Conservation (phyloP, 2,329 filamentous ascomycete genomes). For the Phialemoniopsis sp. region DNA sequence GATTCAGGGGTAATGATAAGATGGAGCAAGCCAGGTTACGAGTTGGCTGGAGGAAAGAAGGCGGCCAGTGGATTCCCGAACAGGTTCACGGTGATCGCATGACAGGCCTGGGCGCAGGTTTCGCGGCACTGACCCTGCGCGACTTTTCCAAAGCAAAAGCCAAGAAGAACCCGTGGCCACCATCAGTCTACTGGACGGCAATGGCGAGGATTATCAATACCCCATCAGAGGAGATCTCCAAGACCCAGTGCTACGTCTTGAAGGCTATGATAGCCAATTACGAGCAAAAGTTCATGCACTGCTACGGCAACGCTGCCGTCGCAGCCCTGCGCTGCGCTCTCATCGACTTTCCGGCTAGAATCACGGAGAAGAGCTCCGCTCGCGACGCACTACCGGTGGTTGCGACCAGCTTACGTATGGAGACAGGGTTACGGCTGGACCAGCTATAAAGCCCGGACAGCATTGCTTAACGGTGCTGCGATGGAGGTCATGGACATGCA, state of each 20-base stretch:
- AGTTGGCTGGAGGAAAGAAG: conserved; percentile 71
- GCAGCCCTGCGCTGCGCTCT: conserved; percentile 67
- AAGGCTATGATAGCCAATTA: conserved; percentile 69
- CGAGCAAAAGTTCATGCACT: conserved; percentile 70
- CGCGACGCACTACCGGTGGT: conserved; percentile 49
- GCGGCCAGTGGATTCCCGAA: conserved; percentile 57
- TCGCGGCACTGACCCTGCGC: conserved; percentile 75
- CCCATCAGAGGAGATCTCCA: conserved; percentile 60
- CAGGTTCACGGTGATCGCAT: conserved; percentile 78
- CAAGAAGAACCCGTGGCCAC: conserved; percentile 71
- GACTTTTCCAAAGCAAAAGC: conserved; percentile 67
- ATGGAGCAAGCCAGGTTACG: conserved; percentile 62
- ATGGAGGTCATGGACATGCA: neutral
- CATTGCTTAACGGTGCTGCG: neutral
- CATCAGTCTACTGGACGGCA: conserved; percentile 76
- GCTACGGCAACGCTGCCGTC: conserved; percentile 76
- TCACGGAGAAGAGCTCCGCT: conserved; percentile 40
- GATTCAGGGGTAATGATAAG: conserved; percentile 70
- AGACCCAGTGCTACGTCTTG: conserved; percentile 69
- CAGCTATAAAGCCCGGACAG: too few species aligned
- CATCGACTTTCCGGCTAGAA: conserved; percentile 65
- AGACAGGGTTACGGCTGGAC: conserved; percentile 41
- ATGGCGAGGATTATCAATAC: conserved; percentile 76
- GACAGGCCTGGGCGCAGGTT: conserved; percentile 80
- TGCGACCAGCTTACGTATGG: conserved; percentile 39